Evolutionary conservation across 2,329 filamentous ascomycete species (phyloP), one percentile per base, ranked within the genome.

Genomic region (Mollisia scopiformis): DNA sequence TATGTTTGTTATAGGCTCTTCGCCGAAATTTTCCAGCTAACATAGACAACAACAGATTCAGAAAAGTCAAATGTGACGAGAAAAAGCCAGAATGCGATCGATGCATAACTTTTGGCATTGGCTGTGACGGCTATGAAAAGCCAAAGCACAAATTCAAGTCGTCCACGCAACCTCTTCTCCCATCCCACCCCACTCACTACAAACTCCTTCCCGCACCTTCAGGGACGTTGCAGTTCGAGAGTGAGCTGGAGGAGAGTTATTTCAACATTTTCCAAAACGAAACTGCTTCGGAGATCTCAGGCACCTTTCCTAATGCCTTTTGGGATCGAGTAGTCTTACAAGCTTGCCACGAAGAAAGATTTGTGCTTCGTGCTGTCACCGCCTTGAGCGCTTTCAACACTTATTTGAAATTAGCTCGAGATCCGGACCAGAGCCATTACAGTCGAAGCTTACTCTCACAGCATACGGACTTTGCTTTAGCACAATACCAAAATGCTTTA

Each of bases 261-360:
- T 59, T 55, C 43, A 28, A 55, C 25, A 16, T 43, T 8, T 64
- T 62, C 30, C 59, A 52, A 10, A 50, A 49, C n/a, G 55, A 64
- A 30, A 62, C 58, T 5, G 50, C 55, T 1, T 6, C 49, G n/a
- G 57, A 60, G 13, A 41, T 62, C 13, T 53, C 46, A 19, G 47
- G 46, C 2, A 47, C 51, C 14, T 62, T 64, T 27, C 41, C 56
- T 1, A 39, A 41, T 13, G 27, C 49, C 10, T 55, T 58, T 16
- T 64, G 59, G 59, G 46, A 58, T 25, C 47, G 35, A 13, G 21
- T 64, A 14, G 49, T 64, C 16, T 46, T 62, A 13, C 62, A 64
- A 53, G 53, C 56, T 19, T 64, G 59, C 25, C 46, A 61, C 23
- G 50, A 57, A 19, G 58, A 57, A 31, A 28, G 27, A 19, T 59